phyloP scores from a whole-genome alignment of 352 stramenopile species.

The Phytophthora citricola region DNA sequence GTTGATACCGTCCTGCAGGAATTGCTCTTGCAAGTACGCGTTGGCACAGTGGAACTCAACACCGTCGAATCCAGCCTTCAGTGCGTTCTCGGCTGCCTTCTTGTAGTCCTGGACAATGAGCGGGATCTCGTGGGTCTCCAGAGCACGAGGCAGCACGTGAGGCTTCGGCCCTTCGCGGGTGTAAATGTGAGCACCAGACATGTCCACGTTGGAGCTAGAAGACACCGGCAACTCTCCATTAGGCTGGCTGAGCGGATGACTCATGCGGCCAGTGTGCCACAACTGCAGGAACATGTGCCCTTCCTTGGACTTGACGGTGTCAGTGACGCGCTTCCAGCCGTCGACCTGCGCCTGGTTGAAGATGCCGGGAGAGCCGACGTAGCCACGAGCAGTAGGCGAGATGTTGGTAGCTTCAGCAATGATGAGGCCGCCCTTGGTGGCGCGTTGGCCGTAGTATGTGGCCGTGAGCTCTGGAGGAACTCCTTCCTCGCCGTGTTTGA shows the following conservation, averaged over 20 bases:
- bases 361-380: slow-evolving; percentile 51
- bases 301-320: slow-evolving; percentile 64
- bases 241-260: slow-evolving; percentile 44
- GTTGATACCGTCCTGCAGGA: slow-evolving; percentile 82
- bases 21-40: slow-evolving; percentile 92
- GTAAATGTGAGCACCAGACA: slow-evolving; percentile 22
- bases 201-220: slow-evolving; percentile 47
- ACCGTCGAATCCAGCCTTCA: slow-evolving; percentile 56
- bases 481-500: slow-evolving; percentile 39
- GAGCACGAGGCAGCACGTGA: slow-evolving; percentile 55
- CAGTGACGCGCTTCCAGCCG: slow-evolving; percentile 60
- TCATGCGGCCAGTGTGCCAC: slow-evolving; percentile 40
- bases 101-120: slow-evolving; percentile 74
- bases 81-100: slow-evolving; percentile 67
- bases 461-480: slow-evolving; percentile 46
- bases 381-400: slow-evolving; percentile 36
- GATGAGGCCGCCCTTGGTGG: slow-evolving; percentile 53
- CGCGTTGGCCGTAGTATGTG: slow-evolving; percentile 49
- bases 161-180: slow-evolving; percentile 46
- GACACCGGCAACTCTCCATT: slow-evolving; percentile 56
- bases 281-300: slow-evolving; percentile 44
- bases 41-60: slow-evolving; percentile 90
- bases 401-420: slow-evolving; percentile 66
- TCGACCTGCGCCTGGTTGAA: slow-evolving; percentile 52
- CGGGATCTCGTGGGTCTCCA: slow-evolving; percentile 80